Evolutionary conservation across 371 early-diverging fungal genomes (phyloP), one percentile per base, ranked within the genome.

Genomic region (Mucor indicus): DNA sequence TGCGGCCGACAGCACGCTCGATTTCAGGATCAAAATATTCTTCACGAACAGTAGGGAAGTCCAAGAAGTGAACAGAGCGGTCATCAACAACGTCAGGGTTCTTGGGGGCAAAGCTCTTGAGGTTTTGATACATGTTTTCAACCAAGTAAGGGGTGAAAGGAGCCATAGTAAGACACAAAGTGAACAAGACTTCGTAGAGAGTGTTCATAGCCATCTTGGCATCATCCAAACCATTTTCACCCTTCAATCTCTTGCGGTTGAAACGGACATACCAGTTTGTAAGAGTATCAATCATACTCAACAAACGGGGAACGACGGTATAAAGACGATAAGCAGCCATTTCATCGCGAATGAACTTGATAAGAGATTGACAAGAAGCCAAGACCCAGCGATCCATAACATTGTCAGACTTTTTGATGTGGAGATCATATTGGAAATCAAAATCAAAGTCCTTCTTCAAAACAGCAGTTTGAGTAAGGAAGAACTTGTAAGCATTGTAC

Each of bases 181-280:
- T 93, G 64, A 86, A 86, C 37, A 99, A 74, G 10, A 98, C 92
- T 71, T 98, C 93, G 59, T 89, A 93, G 50, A 99, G 83, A 11
- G 96, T 91, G 71, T 90, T 92, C 71, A 96, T 79, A 17, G 98
- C 91, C 46, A 77, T 70, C 31, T 77, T 72, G 27, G 93, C 85
- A 56, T 96, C 96, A 40, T 91, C 91, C 17, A 82, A 60, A 50
- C 95, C 92, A 60, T 86, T 81, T 57, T 98, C 95, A 52, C 94
- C 94, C 75, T 97, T 98, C 51, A 99, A 80, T 53, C 96, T 85
- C 70, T 91, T 92, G 55, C 99, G 91, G 84, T 99, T 99, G 83
- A 99, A 98, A 55, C 99, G 91, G 55, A 99, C 89, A 72, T 99
- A 99, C 99, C 99, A 99, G 77, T 99, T 99, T 62, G 98, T 99